Evolutionary conservation across 2,329 filamentous ascomycete genomes (phyloP).

Genomic region (Boeremia exigua): DNA sequence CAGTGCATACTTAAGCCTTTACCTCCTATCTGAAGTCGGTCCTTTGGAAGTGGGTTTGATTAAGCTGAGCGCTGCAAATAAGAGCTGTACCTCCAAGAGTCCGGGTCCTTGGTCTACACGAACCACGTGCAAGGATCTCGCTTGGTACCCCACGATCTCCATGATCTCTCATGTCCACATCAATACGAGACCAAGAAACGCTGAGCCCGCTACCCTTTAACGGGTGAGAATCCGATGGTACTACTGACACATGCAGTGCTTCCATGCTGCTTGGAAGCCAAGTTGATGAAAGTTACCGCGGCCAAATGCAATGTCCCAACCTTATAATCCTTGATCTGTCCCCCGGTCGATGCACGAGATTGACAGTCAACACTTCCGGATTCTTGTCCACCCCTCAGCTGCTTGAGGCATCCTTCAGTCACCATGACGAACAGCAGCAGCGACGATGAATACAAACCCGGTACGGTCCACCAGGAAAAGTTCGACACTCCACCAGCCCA

Average conservation of each 20-base stretch:
- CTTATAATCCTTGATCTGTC: constrained; percentile 7
- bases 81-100: not conserved
- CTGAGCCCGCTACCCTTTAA: constrained; percentile 1
- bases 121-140: not conserved
- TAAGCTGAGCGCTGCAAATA: not conserved
- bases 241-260: not conserved
- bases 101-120: not conserved
- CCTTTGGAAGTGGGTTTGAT: not conserved
- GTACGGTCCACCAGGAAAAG: constrained; percentile 16
- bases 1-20: no score
- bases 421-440: constrained; percentile 18
- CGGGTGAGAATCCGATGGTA: not conserved
- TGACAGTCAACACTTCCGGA: not conserved
- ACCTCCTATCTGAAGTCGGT: not conserved
- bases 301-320: not conserved
- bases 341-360: not conserved
- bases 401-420: no score
- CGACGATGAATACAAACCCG: constrained; percentile 22
- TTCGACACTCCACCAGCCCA: constrained; percentile 1
- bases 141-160: constrained; percentile 12
- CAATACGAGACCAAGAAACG: constrained; percentile 7
- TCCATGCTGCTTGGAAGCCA: constrained; percentile 12
- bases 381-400: not conserved
- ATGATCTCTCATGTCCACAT: not conserved
- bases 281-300: constrained; percentile 11